Conservation (phyloP, 2,329 filamentous ascomycete genomes). For the Seiridium unicorne region DNA sequence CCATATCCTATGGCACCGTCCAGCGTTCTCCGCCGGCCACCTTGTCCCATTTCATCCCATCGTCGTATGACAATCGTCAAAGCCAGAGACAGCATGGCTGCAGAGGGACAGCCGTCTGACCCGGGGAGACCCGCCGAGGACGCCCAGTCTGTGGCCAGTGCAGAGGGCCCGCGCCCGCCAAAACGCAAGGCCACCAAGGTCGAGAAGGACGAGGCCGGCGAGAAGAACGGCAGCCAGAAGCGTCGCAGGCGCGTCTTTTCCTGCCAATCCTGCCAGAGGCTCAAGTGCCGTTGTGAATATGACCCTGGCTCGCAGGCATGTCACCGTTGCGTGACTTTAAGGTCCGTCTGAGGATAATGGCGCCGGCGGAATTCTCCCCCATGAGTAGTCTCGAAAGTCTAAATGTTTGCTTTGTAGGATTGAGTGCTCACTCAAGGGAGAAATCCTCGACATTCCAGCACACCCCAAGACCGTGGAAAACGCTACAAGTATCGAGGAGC, state of each 20-base stretch:
- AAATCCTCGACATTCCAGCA: constrained; percentile 9
- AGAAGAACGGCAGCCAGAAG: constrained; percentile 7
- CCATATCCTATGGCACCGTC: neutral
- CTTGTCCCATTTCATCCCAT: neutral
- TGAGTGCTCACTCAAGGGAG: constrained; percentile 12
- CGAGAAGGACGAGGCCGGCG: constrained; percentile 9
- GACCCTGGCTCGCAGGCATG: constrained; percentile 13
- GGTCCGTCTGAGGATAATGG: neutral
- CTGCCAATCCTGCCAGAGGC: constrained; percentile 13
- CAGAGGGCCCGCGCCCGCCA: neutral
- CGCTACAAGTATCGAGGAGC: constrained; percentile 9
- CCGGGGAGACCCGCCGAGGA: neutral
- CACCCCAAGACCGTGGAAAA: constrained; percentile 10
- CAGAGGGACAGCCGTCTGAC: neutral
- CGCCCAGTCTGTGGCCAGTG: neutral
- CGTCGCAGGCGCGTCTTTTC: constrained; percentile 12
- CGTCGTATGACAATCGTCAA: neutral
- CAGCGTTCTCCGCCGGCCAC: constrained; percentile 6
- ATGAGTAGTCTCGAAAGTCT: neutral
- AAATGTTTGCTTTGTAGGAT: constrained; percentile 3
- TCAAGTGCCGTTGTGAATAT: constrained; percentile 14
- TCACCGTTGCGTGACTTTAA: constrained; percentile 12
- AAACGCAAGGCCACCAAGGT: constrained; percentile 43
- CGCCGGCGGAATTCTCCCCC: too few species aligned
- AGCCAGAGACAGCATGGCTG: neutral